Base-by-base conservation (phyloP, 2,329 filamentous ascomycete genomes). In the Botryotinia narcissicola region DNA sequence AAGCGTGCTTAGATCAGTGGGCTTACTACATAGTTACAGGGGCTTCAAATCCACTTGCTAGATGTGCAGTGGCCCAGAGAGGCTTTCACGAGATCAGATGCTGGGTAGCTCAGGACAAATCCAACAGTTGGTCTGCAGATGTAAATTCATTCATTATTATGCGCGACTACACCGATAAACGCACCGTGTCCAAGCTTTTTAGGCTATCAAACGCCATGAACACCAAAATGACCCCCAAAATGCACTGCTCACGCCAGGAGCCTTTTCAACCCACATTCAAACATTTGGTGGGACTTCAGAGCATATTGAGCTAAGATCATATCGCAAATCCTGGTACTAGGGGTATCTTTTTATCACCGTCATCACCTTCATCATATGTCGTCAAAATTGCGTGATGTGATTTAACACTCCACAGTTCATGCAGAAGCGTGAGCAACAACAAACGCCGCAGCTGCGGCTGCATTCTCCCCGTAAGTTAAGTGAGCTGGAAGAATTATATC, bases 401-500 rank as follows among this genome's bases (percentile, higher is more conserved):
- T 71, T 16, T 5, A 25, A 20, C 44, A 35, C 25, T 8, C 63
- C 37, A 18, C 37, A 61, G 42, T 40, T 48, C 25, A 35, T 40
- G 22, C 2, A 37, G 37, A 29, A 46, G 71, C 70, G 37, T 35
- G 67, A 14, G 74, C 54, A 63, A 68, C 75, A 44, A 79, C 77
- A 75, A 85, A 85, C 51, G 78, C 68, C 5, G 83, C 83, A 1
- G 84, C 84, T 14, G 78, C 78, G 6, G 75, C 74, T 0, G 81
- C 83, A 78, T 84, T 74, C 4, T 63, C 37, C 1, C 77, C 81
- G 74, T 86, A 86, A 4, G 79, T 79, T 48, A 83, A 71, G 79
- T 86, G 85, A 10, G 83, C 76, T 12, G 80, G 81, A 35, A 83
- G 78, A 9, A 84, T 78, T 70, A 84, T 80, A 35, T 83, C 77